These are phyloP conservation scores for Orbilia ellipsospora DNA, from an alignment of 2,329 filamentous ascomycete genomes.

Conservation along the genomic window DNA sequence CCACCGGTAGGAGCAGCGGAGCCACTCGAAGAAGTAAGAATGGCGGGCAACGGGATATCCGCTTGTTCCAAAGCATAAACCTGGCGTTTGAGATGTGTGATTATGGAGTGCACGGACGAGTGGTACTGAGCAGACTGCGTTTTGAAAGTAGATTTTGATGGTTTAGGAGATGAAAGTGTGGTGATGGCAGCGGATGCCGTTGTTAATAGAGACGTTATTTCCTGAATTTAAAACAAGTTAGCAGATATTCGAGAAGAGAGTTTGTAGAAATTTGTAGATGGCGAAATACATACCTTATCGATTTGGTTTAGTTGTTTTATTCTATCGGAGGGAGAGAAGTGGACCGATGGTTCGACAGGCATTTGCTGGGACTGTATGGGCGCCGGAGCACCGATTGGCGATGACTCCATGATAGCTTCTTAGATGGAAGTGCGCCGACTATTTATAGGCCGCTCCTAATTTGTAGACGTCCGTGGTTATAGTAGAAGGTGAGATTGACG, in stretches of 20 bases:
- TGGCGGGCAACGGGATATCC: conserved; percentile 44
- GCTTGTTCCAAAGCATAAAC: conserved; percentile 50
- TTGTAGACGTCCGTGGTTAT: not conserved
- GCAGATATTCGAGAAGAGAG: not conserved
- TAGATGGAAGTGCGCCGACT: not conserved
- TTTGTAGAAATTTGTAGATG: not conserved
- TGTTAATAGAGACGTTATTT: conserved; percentile 48
- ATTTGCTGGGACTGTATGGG: conserved; percentile 20
- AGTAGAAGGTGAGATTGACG: not conserved
- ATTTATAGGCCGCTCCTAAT: no score
- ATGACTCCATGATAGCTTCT: conserved; percentile 31
- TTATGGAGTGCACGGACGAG: conserved; percentile 40
- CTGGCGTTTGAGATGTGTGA: conserved; percentile 40
- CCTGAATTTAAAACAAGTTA: conserved; percentile 13
- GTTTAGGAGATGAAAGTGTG: conserved; percentile 31
- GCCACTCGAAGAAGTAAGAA: conserved; percentile 36
- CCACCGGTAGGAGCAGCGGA: conserved; percentile 13
- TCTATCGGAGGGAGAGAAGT: conserved; percentile 48
- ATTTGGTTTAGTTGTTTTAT: conserved; percentile 55
- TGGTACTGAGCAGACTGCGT: conserved; percentile 44
- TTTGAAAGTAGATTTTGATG: conserved; percentile 42
- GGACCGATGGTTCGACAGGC: conserved; percentile 27
- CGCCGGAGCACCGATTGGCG: conserved; percentile 23
- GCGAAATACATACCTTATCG: conserved; percentile 32
- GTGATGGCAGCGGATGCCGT: conserved; percentile 57